phyloP scores from a whole-genome alignment of 2,329 filamentous ascomycete species.

The Scytalidium sp. region DNA sequence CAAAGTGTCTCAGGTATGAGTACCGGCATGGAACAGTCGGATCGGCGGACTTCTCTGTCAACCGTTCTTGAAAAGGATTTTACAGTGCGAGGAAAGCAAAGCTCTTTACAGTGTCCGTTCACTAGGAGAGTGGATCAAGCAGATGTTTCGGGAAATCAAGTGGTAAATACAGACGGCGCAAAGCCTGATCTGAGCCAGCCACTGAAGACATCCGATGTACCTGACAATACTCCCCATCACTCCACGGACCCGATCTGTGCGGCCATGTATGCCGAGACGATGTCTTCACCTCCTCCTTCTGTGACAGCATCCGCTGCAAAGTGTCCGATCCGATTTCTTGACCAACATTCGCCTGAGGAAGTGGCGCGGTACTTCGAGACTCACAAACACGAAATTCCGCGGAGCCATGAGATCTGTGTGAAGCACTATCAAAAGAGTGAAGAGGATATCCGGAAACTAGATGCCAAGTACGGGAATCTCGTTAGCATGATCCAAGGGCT shows the following conservation, averaged over 20 bases:
- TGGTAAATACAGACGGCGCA: conserved; percentile 5
- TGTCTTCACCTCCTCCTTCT: conserved; percentile 38
- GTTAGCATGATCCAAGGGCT: conserved; percentile 94
- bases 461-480: conserved; percentile 83
- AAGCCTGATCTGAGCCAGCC: conserved; percentile 15
- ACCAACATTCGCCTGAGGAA: conserved; percentile 90
- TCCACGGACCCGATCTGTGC: conserved; percentile 61
- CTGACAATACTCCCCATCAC: conserved; percentile 44
- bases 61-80: conserved; percentile 83
- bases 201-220: conserved; percentile 23
- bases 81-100: conserved; percentile 78
- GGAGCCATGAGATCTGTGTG: conserved; percentile 91
- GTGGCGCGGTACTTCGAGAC: conserved; percentile 91
- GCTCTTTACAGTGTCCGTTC: conserved; percentile 80
- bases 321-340: conserved; percentile 89
- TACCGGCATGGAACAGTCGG: conserved; percentile 35
- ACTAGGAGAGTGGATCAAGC: conserved; percentile 43
- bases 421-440: conserved; percentile 86
- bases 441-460: conserved; percentile 79
- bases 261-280: conserved; percentile 59
- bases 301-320: conserved; percentile 56
- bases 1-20: conserved; percentile 36
- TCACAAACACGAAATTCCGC: conserved; percentile 91
- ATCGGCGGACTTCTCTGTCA: conserved; percentile 54
- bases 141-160: conserved; percentile 32